A percentile compares a stretch with the other conserved stretches of the same genome.
These are phyloP conservation scores for Rosa chinensis DNA, from an alignment of 306 rosid species.

Conservation along the genomic window DNA sequence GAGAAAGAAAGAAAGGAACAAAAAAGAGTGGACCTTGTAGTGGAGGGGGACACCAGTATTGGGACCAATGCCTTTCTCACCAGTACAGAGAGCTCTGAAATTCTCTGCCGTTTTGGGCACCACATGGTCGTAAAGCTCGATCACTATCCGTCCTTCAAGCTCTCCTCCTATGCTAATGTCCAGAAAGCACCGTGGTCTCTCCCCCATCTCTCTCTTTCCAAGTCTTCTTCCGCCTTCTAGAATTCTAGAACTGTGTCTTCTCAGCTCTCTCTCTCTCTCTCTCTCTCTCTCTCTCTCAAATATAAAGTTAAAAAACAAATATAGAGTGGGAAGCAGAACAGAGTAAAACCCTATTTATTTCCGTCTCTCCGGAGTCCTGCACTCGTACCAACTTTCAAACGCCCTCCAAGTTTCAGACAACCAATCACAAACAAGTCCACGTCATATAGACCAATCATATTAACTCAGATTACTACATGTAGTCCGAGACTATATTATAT, in stretches of 20 bases:
- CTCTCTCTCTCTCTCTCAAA: not conserved
- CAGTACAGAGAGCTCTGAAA: slow-evolving; percentile 92
- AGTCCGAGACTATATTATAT: too few relatives aligned
- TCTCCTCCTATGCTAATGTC: slow-evolving; percentile 81
- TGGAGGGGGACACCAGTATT: slow-evolving; percentile 80
- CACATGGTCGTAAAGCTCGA: slow-evolving; percentile 70
- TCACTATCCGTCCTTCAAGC: slow-evolving; percentile 77
- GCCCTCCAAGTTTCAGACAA: not conserved
- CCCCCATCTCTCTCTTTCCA: slow-evolving; percentile 44
- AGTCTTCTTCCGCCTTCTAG: not conserved
- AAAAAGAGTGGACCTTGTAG: slow-evolving; percentile 56
- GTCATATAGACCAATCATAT: too few relatives aligned
- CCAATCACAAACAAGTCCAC: too few relatives aligned
- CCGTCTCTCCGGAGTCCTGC: not conserved
- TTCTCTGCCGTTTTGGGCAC: slow-evolving; percentile 79
- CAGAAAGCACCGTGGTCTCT: slow-evolving; percentile 64
- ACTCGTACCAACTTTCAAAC: not conserved
- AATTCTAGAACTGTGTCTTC: not conserved
- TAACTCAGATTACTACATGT: too few relatives aligned
- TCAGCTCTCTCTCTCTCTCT: not conserved
- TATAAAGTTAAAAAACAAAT: not conserved
- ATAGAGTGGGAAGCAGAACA: not conserved
- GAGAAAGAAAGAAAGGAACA: not conserved
- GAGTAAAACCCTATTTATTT: slow-evolving; percentile 15
- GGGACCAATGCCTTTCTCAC: slow-evolving; percentile 82